These are phyloP conservation scores for Trametopsis cervina DNA, from an alignment of 768 basidiomycete species.

Conservation along the genomic window DNA sequence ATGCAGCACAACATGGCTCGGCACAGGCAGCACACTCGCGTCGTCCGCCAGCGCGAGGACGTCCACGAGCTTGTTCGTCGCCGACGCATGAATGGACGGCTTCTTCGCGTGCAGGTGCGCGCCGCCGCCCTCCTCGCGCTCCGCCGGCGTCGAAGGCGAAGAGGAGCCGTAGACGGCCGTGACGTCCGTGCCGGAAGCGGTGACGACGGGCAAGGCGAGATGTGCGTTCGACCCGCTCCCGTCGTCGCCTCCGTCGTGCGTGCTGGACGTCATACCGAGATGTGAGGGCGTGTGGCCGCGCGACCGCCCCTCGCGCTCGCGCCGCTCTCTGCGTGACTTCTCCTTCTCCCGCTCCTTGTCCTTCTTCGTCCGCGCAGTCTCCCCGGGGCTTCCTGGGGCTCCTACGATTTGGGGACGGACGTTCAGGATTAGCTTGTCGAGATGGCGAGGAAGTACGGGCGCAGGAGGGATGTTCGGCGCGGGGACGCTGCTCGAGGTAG, in stretches of 20 bases:
- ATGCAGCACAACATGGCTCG: constrained; percentile 89
- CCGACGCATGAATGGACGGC: constrained; percentile 10
- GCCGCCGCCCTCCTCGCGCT: background rate
- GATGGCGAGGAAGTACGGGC: constrained; percentile 79
- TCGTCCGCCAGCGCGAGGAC: constrained; percentile 66
- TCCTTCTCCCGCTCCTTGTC: constrained; percentile 10
- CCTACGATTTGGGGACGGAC: constrained; percentile 19
- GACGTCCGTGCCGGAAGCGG: constrained; percentile 26
- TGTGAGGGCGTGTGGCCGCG: constrained; percentile 9
- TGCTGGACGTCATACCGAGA: constrained; percentile 21
- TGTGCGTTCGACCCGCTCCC: constrained; percentile 7
- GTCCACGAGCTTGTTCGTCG: constrained; percentile 20
- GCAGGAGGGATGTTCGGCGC: constrained; percentile 84
- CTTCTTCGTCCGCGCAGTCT: constrained; percentile 12
- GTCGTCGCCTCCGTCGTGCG: constrained; percentile 11
- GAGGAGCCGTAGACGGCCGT: constrained; percentile 15
- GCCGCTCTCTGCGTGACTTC: constrained; percentile 4
- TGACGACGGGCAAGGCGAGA: constrained; percentile 24
- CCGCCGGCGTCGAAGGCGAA: constrained; percentile 16
- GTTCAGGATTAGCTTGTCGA: constrained; percentile 93
- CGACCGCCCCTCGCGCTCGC: constrained; percentile 17
- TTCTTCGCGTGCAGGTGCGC: constrained; percentile 1
- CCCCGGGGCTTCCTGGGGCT: constrained; percentile 11
- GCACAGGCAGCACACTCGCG: constrained; percentile 84
- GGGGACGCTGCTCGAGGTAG: constrained; percentile 31